Evolutionary conservation across 768 basidiomycete genomes (phyloP).

Genomic region (Crepidotus variabilis): DNA sequence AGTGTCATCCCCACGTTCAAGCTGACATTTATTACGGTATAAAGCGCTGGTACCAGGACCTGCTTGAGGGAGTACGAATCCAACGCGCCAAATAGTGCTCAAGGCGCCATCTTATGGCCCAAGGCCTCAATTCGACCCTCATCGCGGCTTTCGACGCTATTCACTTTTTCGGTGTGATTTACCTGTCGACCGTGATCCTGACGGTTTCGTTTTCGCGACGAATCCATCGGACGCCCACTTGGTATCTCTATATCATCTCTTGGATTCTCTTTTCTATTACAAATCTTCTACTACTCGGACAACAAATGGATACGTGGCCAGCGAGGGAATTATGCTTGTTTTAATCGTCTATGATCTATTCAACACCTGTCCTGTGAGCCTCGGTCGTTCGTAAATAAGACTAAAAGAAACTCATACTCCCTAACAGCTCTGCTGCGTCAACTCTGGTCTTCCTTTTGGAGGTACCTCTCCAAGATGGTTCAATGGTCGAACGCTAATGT

Average conservation of each 20-base stretch:
- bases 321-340: slow-evolving; percentile 8
- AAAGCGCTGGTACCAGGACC: too few species aligned
- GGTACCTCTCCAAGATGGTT: neutral
- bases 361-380: slow-evolving; percentile 12
- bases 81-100: too few species aligned
- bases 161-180: slow-evolving; percentile 7
- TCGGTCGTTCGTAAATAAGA: neutral
- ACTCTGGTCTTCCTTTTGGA: neutral
- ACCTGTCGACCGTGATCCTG: slow-evolving; percentile 7
- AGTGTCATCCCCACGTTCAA: too few species aligned
- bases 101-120: neutral
- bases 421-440: too few species aligned
- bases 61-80: too few species aligned
- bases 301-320: slow-evolving; percentile 9
- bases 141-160: slow-evolving; percentile 13
- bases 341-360: slow-evolving; percentile 14
- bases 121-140: neutral
- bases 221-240: slow-evolving; percentile 11
- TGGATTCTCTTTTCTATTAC: slow-evolving; percentile 8
- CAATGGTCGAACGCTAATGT: too few species aligned
- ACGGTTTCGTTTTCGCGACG: slow-evolving; percentile 10
- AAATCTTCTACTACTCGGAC: slow-evolving; percentile 13
- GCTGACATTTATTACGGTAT: too few species aligned
- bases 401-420: neutral
- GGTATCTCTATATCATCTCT: slow-evolving; percentile 12